These are phyloP conservation scores for Spergularia azorica DNA, from an alignment of 179 eudicot genomes.

Conservation along the genomic window DNA sequence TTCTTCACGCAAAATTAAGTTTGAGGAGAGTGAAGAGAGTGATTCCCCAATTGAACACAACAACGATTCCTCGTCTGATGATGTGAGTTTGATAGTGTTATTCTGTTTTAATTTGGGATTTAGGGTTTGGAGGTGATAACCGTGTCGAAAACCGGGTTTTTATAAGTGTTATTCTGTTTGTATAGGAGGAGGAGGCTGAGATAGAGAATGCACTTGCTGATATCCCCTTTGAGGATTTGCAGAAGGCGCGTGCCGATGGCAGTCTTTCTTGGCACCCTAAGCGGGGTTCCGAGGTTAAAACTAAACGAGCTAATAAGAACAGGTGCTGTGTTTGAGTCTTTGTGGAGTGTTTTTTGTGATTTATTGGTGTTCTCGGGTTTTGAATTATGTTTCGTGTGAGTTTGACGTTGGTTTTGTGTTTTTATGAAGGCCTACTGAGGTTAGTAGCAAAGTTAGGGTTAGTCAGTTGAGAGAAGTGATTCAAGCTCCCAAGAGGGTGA, in stretches of 20 bases:
- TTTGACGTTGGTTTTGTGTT: conserved; percentile 10
- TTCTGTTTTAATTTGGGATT: not conserved
- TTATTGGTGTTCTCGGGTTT: not conserved
- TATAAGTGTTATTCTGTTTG: not conserved
- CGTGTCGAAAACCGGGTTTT: not conserved
- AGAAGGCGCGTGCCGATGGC: conserved; percentile 73
- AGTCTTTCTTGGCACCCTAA: conserved; percentile 47
- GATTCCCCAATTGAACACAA: conserved; percentile 35
- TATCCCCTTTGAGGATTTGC: conserved; percentile 77
- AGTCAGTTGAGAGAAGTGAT: conserved; percentile 77
- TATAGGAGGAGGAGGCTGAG: conserved; percentile 55
- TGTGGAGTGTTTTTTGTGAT: not conserved
- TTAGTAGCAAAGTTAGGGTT: conserved; percentile 84
- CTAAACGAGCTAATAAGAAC: conserved; percentile 77
- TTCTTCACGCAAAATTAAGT: conserved; percentile 51
- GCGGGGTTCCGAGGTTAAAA: conserved; percentile 40
- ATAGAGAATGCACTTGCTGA: conserved; percentile 73
- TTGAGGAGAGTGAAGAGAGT: conserved; percentile 51
- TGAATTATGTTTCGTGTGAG: not conserved
- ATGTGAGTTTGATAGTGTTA: conserved; percentile 33
- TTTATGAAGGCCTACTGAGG: conserved; percentile 78
- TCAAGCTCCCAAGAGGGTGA: conserved; percentile 88
- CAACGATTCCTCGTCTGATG: conserved; percentile 47
- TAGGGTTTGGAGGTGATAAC: not conserved
- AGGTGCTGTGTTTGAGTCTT: conserved; percentile 38